Conservation (phyloP, 2,329 filamentous ascomycete genomes). For the Allantophomopsis cytisporea region DNA sequence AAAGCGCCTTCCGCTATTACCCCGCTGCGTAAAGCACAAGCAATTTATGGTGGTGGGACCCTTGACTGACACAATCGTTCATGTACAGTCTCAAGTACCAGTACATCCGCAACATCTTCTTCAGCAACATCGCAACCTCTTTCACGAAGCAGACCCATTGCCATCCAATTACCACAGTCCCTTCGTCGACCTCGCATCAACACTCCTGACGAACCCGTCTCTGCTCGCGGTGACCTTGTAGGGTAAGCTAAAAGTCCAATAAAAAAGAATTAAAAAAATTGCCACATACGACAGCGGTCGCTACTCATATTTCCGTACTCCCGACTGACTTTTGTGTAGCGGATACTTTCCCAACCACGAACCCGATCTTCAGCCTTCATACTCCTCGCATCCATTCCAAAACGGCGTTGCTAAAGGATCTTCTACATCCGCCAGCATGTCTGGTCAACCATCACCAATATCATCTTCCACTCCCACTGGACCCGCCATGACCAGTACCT, state of each 20-base stretch:
- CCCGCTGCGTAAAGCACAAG: too few species aligned
- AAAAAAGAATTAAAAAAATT: neutral
- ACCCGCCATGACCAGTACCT: conserved; percentile 24
- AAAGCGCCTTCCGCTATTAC: too few species aligned
- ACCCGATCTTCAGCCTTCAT: conserved; percentile 30
- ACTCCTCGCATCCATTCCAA: conserved; percentile 5
- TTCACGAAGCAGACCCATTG: conserved; percentile 31
- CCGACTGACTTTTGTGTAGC: conserved; percentile 19
- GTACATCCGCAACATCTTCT: too few species aligned
- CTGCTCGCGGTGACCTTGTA: conserved; percentile 41
- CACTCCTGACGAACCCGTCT: conserved; percentile 34
- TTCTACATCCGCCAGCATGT: conserved; percentile 6
- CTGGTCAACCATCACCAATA: conserved; percentile 19
- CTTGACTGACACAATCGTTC: too few species aligned
- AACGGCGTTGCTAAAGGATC: neutral
- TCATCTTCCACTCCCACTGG: conserved; percentile 34
- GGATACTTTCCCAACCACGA: conserved; percentile 49
- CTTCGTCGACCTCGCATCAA: conserved; percentile 24
- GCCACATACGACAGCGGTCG: conserved; percentile 1
- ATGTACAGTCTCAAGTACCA: too few species aligned
- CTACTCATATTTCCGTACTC: neutral
- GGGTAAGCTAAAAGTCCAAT: conserved; percentile 39
- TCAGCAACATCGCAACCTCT: neutral
- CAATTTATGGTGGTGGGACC: too few species aligned
- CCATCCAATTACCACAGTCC: conserved; percentile 40